Evolutionary conservation across 371 early-diverging fungal genomes (phyloP).

Genomic region (Paraphysoderma sedebokerense): DNA sequence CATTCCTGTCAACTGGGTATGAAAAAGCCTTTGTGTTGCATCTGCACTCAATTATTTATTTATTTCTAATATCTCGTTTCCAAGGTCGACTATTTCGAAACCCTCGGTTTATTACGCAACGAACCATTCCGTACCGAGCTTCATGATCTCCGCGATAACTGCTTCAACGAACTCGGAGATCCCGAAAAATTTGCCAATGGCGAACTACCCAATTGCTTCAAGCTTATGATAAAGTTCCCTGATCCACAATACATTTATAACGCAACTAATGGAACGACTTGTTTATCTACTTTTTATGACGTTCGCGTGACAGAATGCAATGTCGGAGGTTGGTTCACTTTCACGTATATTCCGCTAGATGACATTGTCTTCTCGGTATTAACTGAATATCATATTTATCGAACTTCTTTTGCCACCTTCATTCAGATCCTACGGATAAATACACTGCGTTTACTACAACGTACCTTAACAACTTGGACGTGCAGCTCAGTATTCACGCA

Average conservation of each 20-base stretch:
- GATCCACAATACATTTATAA: neutral
- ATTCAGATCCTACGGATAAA: neutral
- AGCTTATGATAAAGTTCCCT: neutral
- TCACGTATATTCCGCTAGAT: no score
- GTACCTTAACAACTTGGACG: neutral
- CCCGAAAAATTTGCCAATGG: neutral
- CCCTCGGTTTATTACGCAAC: neutral
- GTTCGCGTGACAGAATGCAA: neutral
- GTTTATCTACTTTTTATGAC: neutral
- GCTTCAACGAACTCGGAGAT: neutral
- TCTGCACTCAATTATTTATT: conserved; percentile 10
- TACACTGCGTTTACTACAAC: neutral
- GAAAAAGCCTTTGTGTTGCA: conserved; percentile 11
- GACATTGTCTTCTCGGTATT: no score
- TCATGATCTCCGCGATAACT: neutral
- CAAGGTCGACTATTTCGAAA: conserved; percentile 1
- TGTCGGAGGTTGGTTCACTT: no score
- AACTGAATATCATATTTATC: no score
- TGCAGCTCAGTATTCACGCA: neutral
- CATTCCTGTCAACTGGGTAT: conserved; percentile 4
- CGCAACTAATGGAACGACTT: neutral
- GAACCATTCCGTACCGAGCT: neutral
- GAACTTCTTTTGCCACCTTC: no score
- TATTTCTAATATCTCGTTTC: conserved; percentile 9
- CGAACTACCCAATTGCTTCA: neutral